A percentile compares a stretch with the other conserved stretches of the same genome.
These are phyloP conservation scores for Carex myosuroides DNA, from an alignment of 176 grass and related monocot genomes.

Conservation along the genomic window DNA sequence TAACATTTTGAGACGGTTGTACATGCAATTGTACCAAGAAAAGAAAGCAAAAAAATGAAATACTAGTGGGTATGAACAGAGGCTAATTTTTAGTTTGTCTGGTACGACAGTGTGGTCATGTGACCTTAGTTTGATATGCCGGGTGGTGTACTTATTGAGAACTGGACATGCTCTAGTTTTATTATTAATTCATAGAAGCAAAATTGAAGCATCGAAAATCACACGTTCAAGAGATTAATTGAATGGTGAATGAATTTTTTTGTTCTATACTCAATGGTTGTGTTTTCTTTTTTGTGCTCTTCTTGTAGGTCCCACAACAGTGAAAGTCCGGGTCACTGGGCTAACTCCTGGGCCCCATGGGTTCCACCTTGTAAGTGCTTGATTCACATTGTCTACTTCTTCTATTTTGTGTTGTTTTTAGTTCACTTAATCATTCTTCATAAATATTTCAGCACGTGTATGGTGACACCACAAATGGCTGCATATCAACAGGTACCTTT, in stretches of 20 bases:
- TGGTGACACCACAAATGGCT: conserved; percentile 68
- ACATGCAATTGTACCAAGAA: not conserved
- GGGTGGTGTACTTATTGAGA: not conserved
- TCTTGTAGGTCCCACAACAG: conserved; percentile 40
- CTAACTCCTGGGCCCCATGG: conserved; percentile 59
- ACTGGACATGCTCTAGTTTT: not conserved
- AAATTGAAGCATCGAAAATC: not conserved
- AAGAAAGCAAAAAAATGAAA: not conserved
- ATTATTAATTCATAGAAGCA: not conserved
- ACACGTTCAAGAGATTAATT: not conserved
- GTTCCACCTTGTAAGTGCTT: conserved; percentile 39
- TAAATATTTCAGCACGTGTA: conserved; percentile 30
- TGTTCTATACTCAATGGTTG: not conserved
- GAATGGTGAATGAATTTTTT: not conserved
- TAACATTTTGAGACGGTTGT: not conserved
- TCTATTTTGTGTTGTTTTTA: not conserved
- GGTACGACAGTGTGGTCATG: not conserved
- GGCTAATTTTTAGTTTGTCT: not conserved
- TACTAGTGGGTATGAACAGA: not conserved
- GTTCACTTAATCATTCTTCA: not conserved
- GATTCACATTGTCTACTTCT: not conserved
- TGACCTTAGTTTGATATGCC: not conserved
- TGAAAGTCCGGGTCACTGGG: conserved; percentile 43
- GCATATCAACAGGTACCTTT: conserved; percentile 54
- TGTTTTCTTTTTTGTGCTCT: not conserved